phyloP scores from a whole-genome alignment of 2,329 filamentous ascomycete genomes.

The Cladosporium halotolerans region DNA sequence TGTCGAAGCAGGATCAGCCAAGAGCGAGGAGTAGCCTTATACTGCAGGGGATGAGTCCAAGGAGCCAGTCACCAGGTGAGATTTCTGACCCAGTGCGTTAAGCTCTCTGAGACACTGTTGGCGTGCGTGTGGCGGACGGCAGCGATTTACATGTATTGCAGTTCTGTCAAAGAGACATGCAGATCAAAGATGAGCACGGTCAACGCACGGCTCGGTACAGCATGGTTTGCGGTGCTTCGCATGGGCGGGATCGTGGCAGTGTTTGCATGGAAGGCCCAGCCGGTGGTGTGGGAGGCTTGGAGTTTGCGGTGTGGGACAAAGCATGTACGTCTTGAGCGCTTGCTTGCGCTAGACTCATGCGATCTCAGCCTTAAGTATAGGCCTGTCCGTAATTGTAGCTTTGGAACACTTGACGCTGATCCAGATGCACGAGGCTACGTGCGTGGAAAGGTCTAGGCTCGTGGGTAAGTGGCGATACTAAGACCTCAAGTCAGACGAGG shows the following conservation, averaged over 20 bases:
- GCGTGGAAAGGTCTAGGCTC: not conserved
- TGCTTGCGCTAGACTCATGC: constrained; percentile 10
- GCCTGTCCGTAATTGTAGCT: not conserved
- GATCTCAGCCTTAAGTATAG: not conserved
- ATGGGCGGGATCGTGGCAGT: constrained; percentile 10
- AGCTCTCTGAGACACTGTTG: constrained; percentile 11
- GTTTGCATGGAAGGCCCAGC: constrained; percentile 18
- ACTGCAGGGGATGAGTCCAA: constrained; percentile 17
- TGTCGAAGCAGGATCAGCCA: constrained; percentile 12
- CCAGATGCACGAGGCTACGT: not conserved
- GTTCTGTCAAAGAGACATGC: constrained; percentile 16
- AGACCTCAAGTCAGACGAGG: too few relatives aligned
- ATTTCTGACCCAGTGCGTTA: constrained; percentile 4
- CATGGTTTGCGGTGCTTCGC: constrained; percentile 1
- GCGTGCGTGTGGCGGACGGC: constrained; percentile 16
- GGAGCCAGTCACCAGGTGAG: constrained; percentile 6
- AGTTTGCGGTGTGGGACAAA: constrained; percentile 28
- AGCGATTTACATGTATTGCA: constrained; percentile 18
- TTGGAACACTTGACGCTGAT: not conserved
- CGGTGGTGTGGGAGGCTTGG: constrained; percentile 10
- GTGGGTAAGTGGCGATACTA: too few relatives aligned
- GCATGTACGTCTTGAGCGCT: constrained; percentile 17
- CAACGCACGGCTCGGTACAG: not conserved
- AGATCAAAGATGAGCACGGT: constrained; percentile 4
- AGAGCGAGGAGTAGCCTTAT: constrained; percentile 22